Conservation (phyloP, 1,284 basidiomycete species). For the Athelia sp. region DNA sequence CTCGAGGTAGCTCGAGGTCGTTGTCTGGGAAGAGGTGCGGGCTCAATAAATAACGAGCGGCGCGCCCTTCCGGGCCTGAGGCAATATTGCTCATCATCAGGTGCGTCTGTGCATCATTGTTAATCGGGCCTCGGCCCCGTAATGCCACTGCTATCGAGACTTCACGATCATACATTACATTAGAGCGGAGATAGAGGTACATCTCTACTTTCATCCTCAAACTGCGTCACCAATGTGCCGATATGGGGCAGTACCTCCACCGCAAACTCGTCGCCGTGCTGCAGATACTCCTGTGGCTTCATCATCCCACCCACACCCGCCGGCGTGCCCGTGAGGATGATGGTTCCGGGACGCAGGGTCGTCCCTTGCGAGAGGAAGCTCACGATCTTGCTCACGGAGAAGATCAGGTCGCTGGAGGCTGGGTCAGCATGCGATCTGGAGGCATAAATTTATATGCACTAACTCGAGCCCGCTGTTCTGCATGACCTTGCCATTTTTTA, state of each 20-base stretch:
- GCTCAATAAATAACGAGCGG: no score
- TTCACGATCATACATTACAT: no score
- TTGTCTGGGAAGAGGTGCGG: no score
- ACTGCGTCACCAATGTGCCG: neutral
- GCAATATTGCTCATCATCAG: no score
- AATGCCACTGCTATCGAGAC: no score
- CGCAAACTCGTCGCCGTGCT: constrained; percentile 70
- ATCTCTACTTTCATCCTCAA: no score
- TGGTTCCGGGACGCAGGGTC: constrained; percentile 76
- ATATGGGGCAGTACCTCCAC: constrained; percentile 57
- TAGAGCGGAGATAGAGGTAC: no score
- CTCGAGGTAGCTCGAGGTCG: no score
- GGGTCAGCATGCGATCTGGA: no score
- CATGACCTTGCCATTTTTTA: constrained; percentile 62
- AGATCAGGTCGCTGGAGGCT: constrained; percentile 71
- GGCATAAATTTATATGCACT: constrained; percentile 14
- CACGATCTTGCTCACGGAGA: constrained; percentile 66
- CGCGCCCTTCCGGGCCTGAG: no score
- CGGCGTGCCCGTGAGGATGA: constrained; percentile 80
- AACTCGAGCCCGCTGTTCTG: constrained; percentile 76
- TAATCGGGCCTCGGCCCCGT: no score
- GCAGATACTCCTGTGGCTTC: constrained; percentile 66
- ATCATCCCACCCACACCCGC: constrained; percentile 76
- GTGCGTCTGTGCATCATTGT: no score
- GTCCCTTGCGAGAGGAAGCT: constrained; percentile 83